These are phyloP conservation scores for Ilex asprella DNA, from an alignment of 257 asterid genomes.

Conservation along the genomic window DNA sequence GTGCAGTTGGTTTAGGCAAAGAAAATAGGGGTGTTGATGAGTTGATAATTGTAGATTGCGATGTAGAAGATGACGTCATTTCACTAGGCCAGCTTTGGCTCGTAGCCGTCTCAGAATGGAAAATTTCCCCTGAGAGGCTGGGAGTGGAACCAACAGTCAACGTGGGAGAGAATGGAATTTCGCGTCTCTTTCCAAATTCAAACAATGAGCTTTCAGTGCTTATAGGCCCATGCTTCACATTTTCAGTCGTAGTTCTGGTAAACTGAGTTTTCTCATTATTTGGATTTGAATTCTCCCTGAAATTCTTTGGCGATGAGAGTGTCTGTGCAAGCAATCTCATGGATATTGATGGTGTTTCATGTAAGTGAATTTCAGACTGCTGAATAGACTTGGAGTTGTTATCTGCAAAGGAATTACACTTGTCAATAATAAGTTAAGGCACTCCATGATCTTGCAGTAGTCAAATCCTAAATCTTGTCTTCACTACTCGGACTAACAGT, in stretches of 20 bases:
- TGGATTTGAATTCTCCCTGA: constrained; percentile 13
- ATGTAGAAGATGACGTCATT: constrained; percentile 24
- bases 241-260: constrained; percentile 22
- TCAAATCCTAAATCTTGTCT: constrained; percentile 18
- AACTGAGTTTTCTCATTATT: constrained; percentile 24
- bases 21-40: constrained; percentile 25
- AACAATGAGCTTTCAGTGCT: constrained; percentile 11
- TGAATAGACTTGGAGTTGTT: constrained; percentile 21
- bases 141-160: constrained; percentile 29
- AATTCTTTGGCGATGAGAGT: constrained; percentile 16
- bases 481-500: constrained; percentile 18
- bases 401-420: constrained; percentile 18
- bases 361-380: constrained; percentile 24
- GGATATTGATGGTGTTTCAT: constrained; percentile 22
- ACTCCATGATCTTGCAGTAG: constrained; percentile 27
- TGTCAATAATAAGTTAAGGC: constrained; percentile 18
- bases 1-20: constrained; percentile 31
- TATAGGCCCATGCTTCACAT: constrained; percentile 20
- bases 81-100: constrained; percentile 23
- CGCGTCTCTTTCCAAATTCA: constrained; percentile 10
- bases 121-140: constrained; percentile 24
- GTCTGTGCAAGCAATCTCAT: constrained; percentile 25
- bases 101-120: constrained; percentile 23
- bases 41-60: constrained; percentile 22
- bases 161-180: constrained; percentile 24